Conservation (phyloP, 306 rosid genomes). For the Trifolium dubium region DNA sequence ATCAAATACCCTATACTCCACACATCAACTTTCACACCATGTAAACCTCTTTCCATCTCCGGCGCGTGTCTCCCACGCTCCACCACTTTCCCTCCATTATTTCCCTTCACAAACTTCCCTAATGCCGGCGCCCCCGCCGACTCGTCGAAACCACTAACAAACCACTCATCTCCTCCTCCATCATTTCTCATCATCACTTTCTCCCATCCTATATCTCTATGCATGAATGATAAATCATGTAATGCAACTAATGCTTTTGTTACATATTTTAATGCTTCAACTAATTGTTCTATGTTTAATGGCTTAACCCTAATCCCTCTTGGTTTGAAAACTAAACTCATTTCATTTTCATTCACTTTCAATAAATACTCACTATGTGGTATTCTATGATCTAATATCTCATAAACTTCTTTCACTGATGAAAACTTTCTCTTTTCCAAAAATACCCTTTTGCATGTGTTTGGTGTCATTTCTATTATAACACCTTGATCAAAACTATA, state of each 20-base stretch:
- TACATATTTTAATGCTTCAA: slow-evolving; percentile 78
- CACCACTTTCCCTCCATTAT: background rate
- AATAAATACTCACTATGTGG: slow-evolving; percentile 75
- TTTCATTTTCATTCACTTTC: slow-evolving; percentile 48
- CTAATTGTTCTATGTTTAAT: slow-evolving; percentile 53
- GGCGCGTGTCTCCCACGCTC: slow-evolving; percentile 74
- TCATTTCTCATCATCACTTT: slow-evolving; percentile 65
- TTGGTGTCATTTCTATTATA: slow-evolving; percentile 70
- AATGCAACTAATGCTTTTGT: slow-evolving; percentile 84
- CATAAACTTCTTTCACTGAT: slow-evolving; percentile 82
- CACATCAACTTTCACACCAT: slow-evolving; percentile 94
- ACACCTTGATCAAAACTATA: slow-evolving; percentile 59
- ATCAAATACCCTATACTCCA: slow-evolving; percentile 89
- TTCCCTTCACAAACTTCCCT: slow-evolving; percentile 41
- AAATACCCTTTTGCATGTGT: slow-evolving; percentile 62
- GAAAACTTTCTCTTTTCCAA: slow-evolving; percentile 59
- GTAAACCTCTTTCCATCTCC: slow-evolving; percentile 88
- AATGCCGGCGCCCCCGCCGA: slow-evolving; percentile 86
- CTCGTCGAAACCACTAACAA: slow-evolving; percentile 78
- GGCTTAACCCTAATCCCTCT: slow-evolving; percentile 71
- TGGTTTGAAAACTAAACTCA: slow-evolving; percentile 68
- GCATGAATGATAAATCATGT: slow-evolving; percentile 95
- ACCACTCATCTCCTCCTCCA: slow-evolving; percentile 70
- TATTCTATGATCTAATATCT: slow-evolving; percentile 72
- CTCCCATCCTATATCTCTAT: slow-evolving; percentile 81